Base-by-base conservation (phyloP, 208 protist genomes). In the Leishmania turanica region DNA sequence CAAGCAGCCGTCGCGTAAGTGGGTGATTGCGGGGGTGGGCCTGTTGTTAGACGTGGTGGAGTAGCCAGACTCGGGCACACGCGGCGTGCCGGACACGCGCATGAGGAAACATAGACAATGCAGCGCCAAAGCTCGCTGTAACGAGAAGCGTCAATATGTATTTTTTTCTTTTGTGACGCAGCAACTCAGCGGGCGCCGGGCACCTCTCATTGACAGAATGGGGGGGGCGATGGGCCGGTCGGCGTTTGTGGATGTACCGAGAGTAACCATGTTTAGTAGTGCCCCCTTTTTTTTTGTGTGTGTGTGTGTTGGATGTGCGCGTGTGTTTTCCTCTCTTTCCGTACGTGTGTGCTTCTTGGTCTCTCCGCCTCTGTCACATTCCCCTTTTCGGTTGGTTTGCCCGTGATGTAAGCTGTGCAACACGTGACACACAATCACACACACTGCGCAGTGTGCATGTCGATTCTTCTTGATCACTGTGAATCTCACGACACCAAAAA, bases 21-120 rank as follows among this genome's bases (percentile, higher is more conserved):
- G 99, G 99, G 92, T 99, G 60, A 96, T 99, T 79, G 97, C 97
- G 77, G 99, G 99, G 79, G 98, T 99, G 49, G 98, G 98, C 19
- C 81, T 99, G 71, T 87, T 99, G 37, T 86, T 99, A 47, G 97
- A 99, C 77, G 96, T 98, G 0, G 97, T 99, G n/a, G 96, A 99
- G 84, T 98, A 97, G 73, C 34, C 34, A 47, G 45, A 47, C 19
- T 42, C 34, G 7, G 15, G 11, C 21, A 11, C 19, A 31, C 47
- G n/a, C 72, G 17, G 47, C 19, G 69, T 71, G 37, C 34, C 0
- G 1, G 24, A 31, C 40, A n/a, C 8, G 66, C 21, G 2, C 66
- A 7, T 51, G 31, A 34, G 45, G 69, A 53, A 51, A 51, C 11
- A 53, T 51, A 53, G 45, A 73, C 24, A 31, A 73, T 19, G 69